Evolutionary conservation across 257 asterid species (phyloP).

Genomic region (Oldenlandia corymbosa): DNA sequence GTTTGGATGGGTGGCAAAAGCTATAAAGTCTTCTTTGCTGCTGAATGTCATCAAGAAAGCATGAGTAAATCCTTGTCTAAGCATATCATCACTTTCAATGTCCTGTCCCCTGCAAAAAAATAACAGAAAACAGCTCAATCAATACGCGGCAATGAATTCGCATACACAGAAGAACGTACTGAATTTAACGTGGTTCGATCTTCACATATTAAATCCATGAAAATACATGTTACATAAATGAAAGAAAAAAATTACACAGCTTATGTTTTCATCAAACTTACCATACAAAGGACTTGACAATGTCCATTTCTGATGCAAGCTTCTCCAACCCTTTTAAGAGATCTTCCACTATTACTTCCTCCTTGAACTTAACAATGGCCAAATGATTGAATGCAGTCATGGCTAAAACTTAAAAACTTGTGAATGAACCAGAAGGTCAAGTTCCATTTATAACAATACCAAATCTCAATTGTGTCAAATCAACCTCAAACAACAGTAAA

Average conservation of each 20-base stretch:
- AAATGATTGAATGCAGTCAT: slow-evolving; percentile 56
- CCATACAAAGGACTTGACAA: slow-evolving; percentile 89
- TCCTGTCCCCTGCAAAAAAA: slow-evolving; percentile 78
- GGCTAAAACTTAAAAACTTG: background rate
- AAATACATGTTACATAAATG: no score
- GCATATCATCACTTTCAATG: slow-evolving; percentile 68
- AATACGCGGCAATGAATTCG: no score
- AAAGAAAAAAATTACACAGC: no score
- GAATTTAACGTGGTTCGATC: no score
- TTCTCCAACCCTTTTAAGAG: slow-evolving; percentile 65
- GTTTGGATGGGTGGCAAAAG: slow-evolving; percentile 56
- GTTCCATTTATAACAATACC: slow-evolving; percentile 30
- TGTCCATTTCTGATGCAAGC: slow-evolving; percentile 61
- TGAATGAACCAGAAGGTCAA: slow-evolving; percentile 20
- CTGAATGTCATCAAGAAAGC: slow-evolving; percentile 80
- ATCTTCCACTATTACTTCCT: slow-evolving; percentile 54
- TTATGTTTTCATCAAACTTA: slow-evolving; percentile 25
- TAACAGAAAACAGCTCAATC: no score
- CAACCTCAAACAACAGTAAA: slow-evolving; percentile 30
- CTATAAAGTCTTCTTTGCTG: slow-evolving; percentile 65
- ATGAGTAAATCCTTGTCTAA: slow-evolving; percentile 82
- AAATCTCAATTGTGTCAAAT: slow-evolving; percentile 1
- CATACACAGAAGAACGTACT: no score
- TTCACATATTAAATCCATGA: no score
- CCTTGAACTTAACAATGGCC: slow-evolving; percentile 87